Base-by-base conservation (phyloP, 257 asterid genomes). In the Prunella vulgaris region DNA sequence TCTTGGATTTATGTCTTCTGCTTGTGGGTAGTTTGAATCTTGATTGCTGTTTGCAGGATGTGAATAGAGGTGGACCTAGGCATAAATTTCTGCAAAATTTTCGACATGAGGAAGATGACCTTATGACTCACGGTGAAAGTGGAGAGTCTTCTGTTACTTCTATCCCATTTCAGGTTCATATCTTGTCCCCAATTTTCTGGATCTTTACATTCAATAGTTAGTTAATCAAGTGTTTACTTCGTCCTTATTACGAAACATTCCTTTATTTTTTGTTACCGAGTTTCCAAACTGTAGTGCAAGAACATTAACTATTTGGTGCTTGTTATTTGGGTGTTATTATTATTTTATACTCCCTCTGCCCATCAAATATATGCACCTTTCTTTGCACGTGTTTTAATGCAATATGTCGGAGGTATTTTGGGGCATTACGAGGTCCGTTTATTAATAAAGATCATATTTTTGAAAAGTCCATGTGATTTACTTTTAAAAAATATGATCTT, bases 151-250 rank as follows among this genome's bases (percentile, higher is more conserved):
- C 76, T 30, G 1, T 77, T 10, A 49, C n/a, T 62, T 60, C 81
- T 21, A 83, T 80, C 27, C 84, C 87, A 20, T 83, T 83, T 72
- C 87, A 83, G 87, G 87, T 83, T 28, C 70, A 10, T 60, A 54
- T 59, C 14, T 13, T 42, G 9, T 40, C 33, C 5, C 60, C n/a
- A 3, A 1, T 70, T 71, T 65, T 46, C 52, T 65, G 3, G 9
- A 13, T 70, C 3, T 70, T 38, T 56, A 58, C 53, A 5, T 76
- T 76, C 15, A 40, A 0, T 40, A 40, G 17, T 40, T 40, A 12
- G 13, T 17, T 40, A 10, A 40, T 40, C 49, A 40, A 40, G 15
- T 33, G 38, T 5, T 33, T 33, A 33, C 4, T 61, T 49, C 60
- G 17, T n/a, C n/a, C n/a, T n/a, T n/a, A n/a, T n/a, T n/a, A 9